Percentiles rank a stretch among this genome's conserved stretches.
Evolutionary conservation across 2,329 filamentous ascomycete genomes (phyloP).

Genomic region (Monosporascus sp.): DNA sequence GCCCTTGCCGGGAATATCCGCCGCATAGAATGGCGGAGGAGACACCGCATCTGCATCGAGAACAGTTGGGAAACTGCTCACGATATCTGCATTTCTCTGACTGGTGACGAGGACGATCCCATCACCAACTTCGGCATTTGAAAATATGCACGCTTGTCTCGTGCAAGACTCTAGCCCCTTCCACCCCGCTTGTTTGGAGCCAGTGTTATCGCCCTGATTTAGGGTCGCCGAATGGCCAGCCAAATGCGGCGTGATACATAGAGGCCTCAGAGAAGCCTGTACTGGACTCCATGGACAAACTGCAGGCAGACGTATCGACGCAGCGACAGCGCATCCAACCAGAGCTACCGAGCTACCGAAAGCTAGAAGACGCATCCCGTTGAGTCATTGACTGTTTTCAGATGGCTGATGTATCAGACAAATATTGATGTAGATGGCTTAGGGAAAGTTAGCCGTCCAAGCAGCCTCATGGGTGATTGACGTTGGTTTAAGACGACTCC

Average conservation of each 20-base stretch:
- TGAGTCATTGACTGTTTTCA: neutral
- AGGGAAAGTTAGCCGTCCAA: too few species aligned
- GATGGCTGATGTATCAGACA: too few species aligned
- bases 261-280: neutral
- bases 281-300: neutral
- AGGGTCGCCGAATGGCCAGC: neutral
- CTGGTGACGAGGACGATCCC: conserved; percentile 20
- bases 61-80: conserved; percentile 7
- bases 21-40: conserved; percentile 21
- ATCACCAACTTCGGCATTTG: conserved; percentile 13
- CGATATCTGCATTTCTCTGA: conserved; percentile 13
- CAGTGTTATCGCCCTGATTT: too few species aligned
- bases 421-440: too few species aligned
- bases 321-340: neutral
- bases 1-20: conserved; percentile 29
- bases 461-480: too few species aligned
- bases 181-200: conserved; percentile 6
- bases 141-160: conserved; percentile 20
- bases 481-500: too few species aligned
- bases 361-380: neutral
- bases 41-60: conserved; percentile 1
- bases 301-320: neutral
- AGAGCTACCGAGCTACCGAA: neutral
- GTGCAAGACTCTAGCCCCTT: conserved; percentile 18
- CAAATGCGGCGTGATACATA: neutral